phyloP scores from a whole-genome alignment of 768 basidiomycete species.

The Clitopilus passeckerianus region DNA sequence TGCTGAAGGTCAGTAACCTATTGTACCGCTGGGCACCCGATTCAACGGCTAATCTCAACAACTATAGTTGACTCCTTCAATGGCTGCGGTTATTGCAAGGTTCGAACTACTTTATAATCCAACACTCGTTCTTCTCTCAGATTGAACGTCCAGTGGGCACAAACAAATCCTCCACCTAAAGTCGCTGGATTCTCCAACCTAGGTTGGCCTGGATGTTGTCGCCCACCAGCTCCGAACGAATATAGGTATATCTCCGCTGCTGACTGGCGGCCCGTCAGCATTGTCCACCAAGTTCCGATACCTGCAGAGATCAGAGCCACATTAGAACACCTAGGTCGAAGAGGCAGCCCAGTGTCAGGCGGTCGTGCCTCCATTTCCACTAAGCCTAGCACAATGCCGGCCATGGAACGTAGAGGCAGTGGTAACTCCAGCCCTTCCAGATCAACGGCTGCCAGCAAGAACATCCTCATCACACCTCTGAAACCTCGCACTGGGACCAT shows the following conservation, averaged over 20 bases:
- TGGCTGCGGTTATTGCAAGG: constrained; percentile 90
- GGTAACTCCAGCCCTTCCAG: constrained; percentile 37
- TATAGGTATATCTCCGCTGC: constrained; percentile 59
- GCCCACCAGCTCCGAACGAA: constrained; percentile 60
- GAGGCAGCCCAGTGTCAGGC: constrained; percentile 26
- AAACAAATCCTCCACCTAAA: constrained; percentile 49
- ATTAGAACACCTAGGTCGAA: constrained; percentile 49
- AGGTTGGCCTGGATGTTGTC: constrained; percentile 89
- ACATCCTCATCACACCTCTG: constrained; percentile 24
- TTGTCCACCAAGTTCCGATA: constrained; percentile 69
- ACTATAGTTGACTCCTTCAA: constrained; percentile 71
- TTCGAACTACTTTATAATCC: constrained; percentile 24
- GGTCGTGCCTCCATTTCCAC: constrained; percentile 21
- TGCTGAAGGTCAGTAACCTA: constrained; percentile 64
- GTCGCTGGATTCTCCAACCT: constrained; percentile 57
- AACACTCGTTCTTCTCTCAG: constrained; percentile 18
- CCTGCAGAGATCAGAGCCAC: constrained; percentile 67
- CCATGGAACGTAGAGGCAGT: constrained; percentile 40
- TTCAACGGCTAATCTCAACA: constrained; percentile 8
- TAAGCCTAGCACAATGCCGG: constrained; percentile 23
- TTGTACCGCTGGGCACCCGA: constrained; percentile 6
- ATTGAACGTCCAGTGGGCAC: constrained; percentile 58
- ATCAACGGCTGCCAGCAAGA: constrained; percentile 26
- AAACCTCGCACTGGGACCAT: constrained; percentile 44
- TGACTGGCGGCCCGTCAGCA: constrained; percentile 79